Evolutionary conservation across 139 green algal species (phyloP).

Genomic region (Mesostigma viride): DNA sequence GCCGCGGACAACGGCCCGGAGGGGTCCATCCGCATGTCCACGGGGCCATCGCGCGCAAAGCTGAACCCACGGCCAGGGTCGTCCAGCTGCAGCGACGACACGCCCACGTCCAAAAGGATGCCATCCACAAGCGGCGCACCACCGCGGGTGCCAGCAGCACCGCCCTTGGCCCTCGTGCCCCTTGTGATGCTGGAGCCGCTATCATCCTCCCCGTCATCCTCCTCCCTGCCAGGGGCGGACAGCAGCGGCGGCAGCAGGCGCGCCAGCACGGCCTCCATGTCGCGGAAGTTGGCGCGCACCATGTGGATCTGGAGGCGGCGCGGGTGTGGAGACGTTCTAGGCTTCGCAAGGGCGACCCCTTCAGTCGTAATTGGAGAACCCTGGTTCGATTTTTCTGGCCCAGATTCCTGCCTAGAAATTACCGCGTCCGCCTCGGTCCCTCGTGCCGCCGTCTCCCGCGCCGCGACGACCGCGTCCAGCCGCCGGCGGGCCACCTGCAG

Average conservation of each 20-base stretch:
- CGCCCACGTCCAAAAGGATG: constrained; percentile 84
- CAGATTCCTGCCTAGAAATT: too few relatives aligned
- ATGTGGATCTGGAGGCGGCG: constrained; percentile 26
- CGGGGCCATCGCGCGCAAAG: constrained; percentile 48
- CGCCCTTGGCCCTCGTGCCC: too few relatives aligned
- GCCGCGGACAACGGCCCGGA: constrained; percentile 45
- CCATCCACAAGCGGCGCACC: constrained; percentile 45
- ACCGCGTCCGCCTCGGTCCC: constrained; percentile 5
- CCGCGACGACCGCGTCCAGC: constrained; percentile 29
- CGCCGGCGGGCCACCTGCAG: constrained; percentile 48
- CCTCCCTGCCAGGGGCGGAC: constrained; percentile 17
- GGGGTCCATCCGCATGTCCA: constrained; percentile 86
- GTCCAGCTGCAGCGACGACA: constrained; percentile 91
- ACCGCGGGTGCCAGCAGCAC: too few relatives aligned
- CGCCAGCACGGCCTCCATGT: constrained; percentile 27
- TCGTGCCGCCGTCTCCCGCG: neutral
- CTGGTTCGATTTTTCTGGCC: too few relatives aligned
- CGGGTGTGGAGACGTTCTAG: too few relatives aligned
- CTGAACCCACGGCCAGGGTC: constrained; percentile 67
- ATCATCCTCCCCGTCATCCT: too few relatives aligned
- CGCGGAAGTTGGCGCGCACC: constrained; percentile 38
- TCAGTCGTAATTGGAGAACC: too few relatives aligned
- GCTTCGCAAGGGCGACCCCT: too few relatives aligned
- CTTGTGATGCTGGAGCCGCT: too few relatives aligned
- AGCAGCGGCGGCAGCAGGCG: constrained; percentile 19